Base-by-base conservation (phyloP, 2,329 filamentous ascomycete species). In the Ophiostoma perfectum region DNA sequence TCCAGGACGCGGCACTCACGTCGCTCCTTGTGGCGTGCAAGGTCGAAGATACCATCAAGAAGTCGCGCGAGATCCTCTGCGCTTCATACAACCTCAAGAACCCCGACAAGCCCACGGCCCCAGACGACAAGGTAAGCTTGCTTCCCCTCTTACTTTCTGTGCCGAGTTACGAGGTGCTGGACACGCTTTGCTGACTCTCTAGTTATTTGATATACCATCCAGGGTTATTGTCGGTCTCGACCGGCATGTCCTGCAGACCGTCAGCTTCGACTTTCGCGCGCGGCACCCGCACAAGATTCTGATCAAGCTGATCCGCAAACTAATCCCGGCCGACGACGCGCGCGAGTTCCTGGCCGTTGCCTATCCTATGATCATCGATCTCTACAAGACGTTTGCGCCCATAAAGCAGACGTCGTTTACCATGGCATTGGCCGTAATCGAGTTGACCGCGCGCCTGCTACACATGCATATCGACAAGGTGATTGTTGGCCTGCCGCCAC, bases 41-140 rank as follows among this genome's bases (percentile, higher is more conserved):
- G 80, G 93, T 96, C 63, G 95, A 99, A 78, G 95, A 99, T 78
- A 99, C 95, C 0, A 86, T 97, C 73, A 99, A 99, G 80, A 98
- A 98, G 81, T 96, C 92, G 3, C 88, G 87, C 69, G 95, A 99
- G 72, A 96, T 99, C 70, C 82, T 98, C 16, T 96, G 92, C 69
- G 93, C 93, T 0, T 90, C 92, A 38, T 92, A 94, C 79, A 97
- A 97, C 75, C 81, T 96, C 49, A 95, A 93, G 78, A 85, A 79
- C 75, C 86, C 74, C 73, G 89, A 79, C 77, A 90, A 78, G 84
- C 92, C 78, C 78, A 90, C 77, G 49, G 90, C 90, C 18, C 86
- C 91, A 3, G 94, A 98, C 77, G 93, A 97, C 78, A 89, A 90
- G 77, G 91, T 93, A 16, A 18, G 55, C 27, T 60, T 14, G 11